A percentile compares a stretch with the other conserved stretches of the same genome.
phyloP scores from a whole-genome alignment of 75 land plant genomes.

The Picea sitchensis region DNA sequence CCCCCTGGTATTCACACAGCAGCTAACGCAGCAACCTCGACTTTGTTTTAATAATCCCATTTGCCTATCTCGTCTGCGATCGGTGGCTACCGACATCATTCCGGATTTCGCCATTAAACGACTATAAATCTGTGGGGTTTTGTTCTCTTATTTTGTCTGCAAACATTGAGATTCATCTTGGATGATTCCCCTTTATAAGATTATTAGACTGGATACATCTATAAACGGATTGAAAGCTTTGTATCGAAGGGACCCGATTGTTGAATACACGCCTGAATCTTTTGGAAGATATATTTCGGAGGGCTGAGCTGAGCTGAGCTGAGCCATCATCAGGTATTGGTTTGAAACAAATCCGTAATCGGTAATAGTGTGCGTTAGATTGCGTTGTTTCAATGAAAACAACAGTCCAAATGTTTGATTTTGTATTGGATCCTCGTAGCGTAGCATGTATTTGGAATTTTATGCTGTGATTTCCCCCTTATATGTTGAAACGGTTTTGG shows the following conservation, averaged over 20 bases:
- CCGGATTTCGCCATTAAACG: not conserved
- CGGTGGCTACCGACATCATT: not conserved
- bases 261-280: too few species aligned
- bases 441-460: too few species aligned
- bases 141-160: not conserved
- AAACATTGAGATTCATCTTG: not conserved
- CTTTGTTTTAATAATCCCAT: not conserved
- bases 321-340: not conserved
- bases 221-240: not conserved
- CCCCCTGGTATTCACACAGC: slow-evolving; percentile 9
- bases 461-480: too few species aligned
- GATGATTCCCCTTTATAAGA: not conserved
- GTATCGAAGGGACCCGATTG: too few species aligned
- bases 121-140: not conserved
- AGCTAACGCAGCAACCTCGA: too few species aligned
- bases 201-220: not conserved
- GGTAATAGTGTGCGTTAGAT: not conserved
- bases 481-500: not conserved
- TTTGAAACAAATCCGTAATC: not conserved
- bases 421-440: not conserved
- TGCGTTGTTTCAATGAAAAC: not conserved
- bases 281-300: not conserved
- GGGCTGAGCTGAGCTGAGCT: not conserved
- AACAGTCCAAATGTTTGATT: not conserved
- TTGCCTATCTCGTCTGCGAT: not conserved